phyloP scores from a whole-genome alignment of 129 eudicot species.

The Helianthus annuus region HanXRQr2.0-SUNRISE NC_035443.2:131405233-131405732 shows the following conservation, averaged over 20 bases:
- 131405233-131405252: neutral
- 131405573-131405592: too few relatives aligned
- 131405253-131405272: slow-evolving; percentile 88
- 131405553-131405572: too few relatives aligned
- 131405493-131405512: slow-evolving; percentile 90
- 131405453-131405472: slow-evolving; percentile 54
- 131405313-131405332: slow-evolving; percentile 75
- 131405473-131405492: slow-evolving; percentile 85
- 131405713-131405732: too few relatives aligned
- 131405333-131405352: slow-evolving; percentile 83
- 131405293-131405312: slow-evolving; percentile 84
- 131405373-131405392: slow-evolving; percentile 63
- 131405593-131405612: too few relatives aligned
- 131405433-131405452: slow-evolving; percentile 16
- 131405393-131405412: slow-evolving; percentile 7
- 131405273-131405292: slow-evolving; percentile 94
- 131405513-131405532: slow-evolving; percentile 66
- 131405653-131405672: too few relatives aligned
- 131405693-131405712: too few relatives aligned
- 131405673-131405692: too few relatives aligned
- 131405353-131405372: slow-evolving; percentile 99
- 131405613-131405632: too few relatives aligned
- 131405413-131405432: slow-evolving; percentile 31
- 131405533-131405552: neutral
- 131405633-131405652: too few relatives aligned